A percentile compares a stretch with the other conserved stretches of the same genome.
phyloP scores from a whole-genome alignment of 1,139 yeast genomes.

The Debaryomyces subglobosus region DNA sequence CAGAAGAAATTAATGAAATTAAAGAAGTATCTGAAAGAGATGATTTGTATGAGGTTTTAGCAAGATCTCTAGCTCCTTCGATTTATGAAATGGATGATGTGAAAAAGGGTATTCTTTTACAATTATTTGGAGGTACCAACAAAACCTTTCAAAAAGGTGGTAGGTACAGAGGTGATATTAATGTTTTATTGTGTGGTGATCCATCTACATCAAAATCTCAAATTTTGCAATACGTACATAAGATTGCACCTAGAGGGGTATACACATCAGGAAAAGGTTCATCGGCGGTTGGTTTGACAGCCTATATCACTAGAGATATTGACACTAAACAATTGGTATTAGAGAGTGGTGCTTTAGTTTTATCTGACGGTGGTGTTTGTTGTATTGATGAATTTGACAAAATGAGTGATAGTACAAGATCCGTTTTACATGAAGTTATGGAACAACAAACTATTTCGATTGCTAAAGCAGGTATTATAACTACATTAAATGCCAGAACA shows the following conservation, averaged over 20 bases:
- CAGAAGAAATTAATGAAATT: slow-evolving; percentile 69
- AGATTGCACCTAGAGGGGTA: slow-evolving; percentile 96
- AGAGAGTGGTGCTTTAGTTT: slow-evolving; percentile 94
- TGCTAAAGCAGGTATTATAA: slow-evolving; percentile 97
- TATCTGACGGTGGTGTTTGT: slow-evolving; percentile 98
- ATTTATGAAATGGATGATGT: slow-evolving; percentile 96
- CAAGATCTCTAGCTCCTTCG: slow-evolving; percentile 94
- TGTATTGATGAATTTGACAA: slow-evolving; percentile 99
- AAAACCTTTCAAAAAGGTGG: slow-evolving; percentile 91
- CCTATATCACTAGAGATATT: slow-evolving; percentile 90
- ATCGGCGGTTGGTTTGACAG: slow-evolving; percentile 98
- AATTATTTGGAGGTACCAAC: slow-evolving; percentile 93
- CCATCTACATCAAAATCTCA: slow-evolving; percentile 98
- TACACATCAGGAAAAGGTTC: slow-evolving; percentile 99
- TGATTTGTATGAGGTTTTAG: slow-evolving; percentile 84
- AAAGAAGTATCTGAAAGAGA: slow-evolving; percentile 62
- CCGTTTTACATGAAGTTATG: slow-evolving; percentile 98
- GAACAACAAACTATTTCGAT: slow-evolving; percentile 98
- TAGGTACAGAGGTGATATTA: slow-evolving; percentile 93
- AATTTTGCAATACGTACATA: slow-evolving; percentile 89
- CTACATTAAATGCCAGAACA: slow-evolving; percentile 94
- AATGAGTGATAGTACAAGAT: slow-evolving; percentile 92
- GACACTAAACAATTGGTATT: slow-evolving; percentile 92
- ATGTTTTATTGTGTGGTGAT: slow-evolving; percentile 91
- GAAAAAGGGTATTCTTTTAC: slow-evolving; percentile 89